A percentile compares a stretch with the other conserved stretches of the same genome.
Evolutionary conservation across 164 flowering plant genomes (phyloP).

Genomic region (Umbellularia californica): DNA sequence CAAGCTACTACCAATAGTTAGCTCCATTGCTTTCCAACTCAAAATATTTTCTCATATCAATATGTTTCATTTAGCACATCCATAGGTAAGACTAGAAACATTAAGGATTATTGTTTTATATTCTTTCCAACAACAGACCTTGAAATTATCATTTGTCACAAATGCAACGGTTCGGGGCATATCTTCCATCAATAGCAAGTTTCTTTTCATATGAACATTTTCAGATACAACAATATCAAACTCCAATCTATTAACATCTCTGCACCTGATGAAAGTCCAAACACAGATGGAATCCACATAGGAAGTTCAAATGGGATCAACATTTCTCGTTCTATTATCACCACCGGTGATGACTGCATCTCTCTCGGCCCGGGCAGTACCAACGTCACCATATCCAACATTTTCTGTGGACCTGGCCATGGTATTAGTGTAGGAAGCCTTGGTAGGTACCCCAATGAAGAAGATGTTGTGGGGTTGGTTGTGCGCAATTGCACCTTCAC

Average conservation of each 20-base stretch:
- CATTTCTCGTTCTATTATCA: constrained; percentile 6
- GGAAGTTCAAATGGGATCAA: constrained; percentile 4
- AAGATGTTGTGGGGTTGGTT: neutral
- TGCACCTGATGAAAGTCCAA: constrained; percentile 19
- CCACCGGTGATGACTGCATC: neutral
- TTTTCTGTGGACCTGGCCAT: neutral
- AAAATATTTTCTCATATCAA: neutral
- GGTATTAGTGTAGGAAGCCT: neutral
- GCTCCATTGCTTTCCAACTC: neutral
- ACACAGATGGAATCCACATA: constrained; percentile 27
- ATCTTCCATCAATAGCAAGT: constrained; percentile 30
- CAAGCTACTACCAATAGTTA: constrained; percentile 15
- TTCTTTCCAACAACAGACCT: constrained; percentile 10
- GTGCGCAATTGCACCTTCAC: neutral
- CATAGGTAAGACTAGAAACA: neutral
- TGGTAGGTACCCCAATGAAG: neutral
- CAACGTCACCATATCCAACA: neutral
- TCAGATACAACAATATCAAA: constrained; percentile 16
- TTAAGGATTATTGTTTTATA: neutral
- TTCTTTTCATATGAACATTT: constrained; percentile 27
- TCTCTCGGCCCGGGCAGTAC: neutral
- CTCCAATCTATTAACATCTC: constrained; percentile 9
- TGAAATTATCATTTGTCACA: constrained; percentile 25
- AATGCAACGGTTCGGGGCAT: constrained; percentile 19
- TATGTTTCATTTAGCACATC: neutral